Evolutionary conservation across 352 stramenopile genomes (phyloP).

Genomic region (Vaucheria bursata): DNA sequence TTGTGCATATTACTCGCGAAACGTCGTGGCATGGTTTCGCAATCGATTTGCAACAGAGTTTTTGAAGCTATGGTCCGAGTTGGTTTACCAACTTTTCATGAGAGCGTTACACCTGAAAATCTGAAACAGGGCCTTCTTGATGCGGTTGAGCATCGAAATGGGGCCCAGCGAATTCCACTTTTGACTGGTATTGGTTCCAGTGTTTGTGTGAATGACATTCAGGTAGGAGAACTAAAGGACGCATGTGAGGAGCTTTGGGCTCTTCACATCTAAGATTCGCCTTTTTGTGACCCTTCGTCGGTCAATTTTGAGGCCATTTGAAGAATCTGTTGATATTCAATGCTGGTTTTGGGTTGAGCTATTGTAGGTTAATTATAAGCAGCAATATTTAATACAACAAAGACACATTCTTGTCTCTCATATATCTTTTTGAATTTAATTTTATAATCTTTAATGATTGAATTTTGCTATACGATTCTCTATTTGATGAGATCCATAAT

Average conservation of each 20-base stretch:
- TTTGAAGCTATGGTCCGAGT: slow-evolving; percentile 45
- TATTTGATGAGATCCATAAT: too few relatives aligned
- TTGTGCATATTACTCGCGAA: slow-evolving; percentile 43
- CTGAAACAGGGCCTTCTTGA: slow-evolving; percentile 41
- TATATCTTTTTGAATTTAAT: too few relatives aligned
- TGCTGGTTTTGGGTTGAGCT: too few relatives aligned
- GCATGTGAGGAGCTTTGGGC: slow-evolving; percentile 40
- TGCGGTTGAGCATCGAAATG: slow-evolving; percentile 49
- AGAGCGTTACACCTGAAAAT: slow-evolving; percentile 13
- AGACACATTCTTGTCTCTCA: too few relatives aligned
- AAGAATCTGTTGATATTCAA: too few relatives aligned
- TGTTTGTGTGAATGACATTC: slow-evolving; percentile 48
- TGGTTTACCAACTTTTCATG: slow-evolving; percentile 43
- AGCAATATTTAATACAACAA: too few relatives aligned
- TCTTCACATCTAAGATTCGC: slow-evolving; percentile 34
- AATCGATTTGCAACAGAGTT: slow-evolving; percentile 27
- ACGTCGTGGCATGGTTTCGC: slow-evolving; percentile 34
- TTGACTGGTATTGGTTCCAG: slow-evolving; percentile 34
- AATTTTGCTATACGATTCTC: too few relatives aligned
- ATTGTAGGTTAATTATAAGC: too few relatives aligned
- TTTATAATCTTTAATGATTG: too few relatives aligned
- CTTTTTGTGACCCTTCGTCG: too few relatives aligned
- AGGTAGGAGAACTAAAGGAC: slow-evolving; percentile 37
- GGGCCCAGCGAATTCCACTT: slow-evolving; percentile 47
- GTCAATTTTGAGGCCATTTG: too few relatives aligned